Conservation (phyloP, 1,284 basidiomycete species). For the Ustilago xerochloae region DNA sequence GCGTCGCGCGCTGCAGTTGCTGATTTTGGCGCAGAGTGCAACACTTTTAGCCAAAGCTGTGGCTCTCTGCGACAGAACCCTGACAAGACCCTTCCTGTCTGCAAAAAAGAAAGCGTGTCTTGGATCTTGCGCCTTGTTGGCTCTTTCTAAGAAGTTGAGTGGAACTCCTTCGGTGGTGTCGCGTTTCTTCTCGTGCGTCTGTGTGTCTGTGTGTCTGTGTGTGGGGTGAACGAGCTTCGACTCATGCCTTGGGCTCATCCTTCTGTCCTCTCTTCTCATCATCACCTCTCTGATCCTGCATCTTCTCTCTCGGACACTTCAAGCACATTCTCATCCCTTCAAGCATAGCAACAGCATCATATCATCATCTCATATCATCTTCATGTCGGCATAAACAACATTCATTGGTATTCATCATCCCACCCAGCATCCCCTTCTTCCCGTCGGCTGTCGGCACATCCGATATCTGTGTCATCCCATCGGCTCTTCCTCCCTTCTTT, state of each 20-base stretch:
- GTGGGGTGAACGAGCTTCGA: background rate
- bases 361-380: background rate
- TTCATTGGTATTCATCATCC: background rate
- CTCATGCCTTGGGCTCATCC: too few species aligned
- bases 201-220: conserved; percentile 8
- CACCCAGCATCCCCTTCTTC: background rate
- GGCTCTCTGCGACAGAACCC: background rate
- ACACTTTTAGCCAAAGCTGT: background rate
- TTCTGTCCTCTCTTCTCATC: background rate
- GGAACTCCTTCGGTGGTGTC: background rate
- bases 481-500: background rate
- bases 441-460: conserved; percentile 1
- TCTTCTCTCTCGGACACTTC: background rate
- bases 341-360: conserved; percentile 2
- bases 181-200: conserved; percentile 6
- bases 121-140: background rate
- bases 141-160: background rate
- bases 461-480: background rate
- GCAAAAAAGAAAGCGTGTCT: conserved; percentile 1
- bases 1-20: background rate
- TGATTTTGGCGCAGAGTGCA: background rate
- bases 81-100: background rate
- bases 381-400: conserved; percentile 2
- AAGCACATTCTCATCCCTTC: background rate
- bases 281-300: background rate